Conservation (phyloP, 2,329 filamentous ascomycete species). For the Trichoderma harzianum region DNA sequence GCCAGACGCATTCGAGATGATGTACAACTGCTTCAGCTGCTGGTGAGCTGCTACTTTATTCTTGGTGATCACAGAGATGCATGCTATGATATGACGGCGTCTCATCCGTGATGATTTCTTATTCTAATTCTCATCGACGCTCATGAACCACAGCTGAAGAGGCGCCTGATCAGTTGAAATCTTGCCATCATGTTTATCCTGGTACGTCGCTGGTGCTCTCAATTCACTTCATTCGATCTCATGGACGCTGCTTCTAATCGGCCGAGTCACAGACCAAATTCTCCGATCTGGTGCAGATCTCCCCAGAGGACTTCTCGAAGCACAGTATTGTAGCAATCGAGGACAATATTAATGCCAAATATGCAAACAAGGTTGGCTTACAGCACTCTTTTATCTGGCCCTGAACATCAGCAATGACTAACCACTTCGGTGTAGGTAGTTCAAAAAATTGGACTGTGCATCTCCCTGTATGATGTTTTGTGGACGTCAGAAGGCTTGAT, state of each 20-base stretch:
- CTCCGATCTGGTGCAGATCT: slow-evolving; percentile 90
- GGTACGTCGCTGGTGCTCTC: neutral
- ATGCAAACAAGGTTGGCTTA: slow-evolving; percentile 73
- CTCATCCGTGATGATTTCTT: neutral
- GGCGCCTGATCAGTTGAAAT: neutral
- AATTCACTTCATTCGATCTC: neutral
- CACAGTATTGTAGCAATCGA: slow-evolving; percentile 80
- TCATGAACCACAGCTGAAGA: neutral
- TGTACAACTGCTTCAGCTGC: neutral
- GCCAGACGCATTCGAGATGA: neutral
- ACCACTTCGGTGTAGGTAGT: slow-evolving; percentile 58
- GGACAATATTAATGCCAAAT: slow-evolving; percentile 96
- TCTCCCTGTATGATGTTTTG: slow-evolving; percentile 88
- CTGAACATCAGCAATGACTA: neutral
- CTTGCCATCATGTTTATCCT: slow-evolving; percentile 16
- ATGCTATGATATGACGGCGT: neutral
- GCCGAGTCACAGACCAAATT: slow-evolving; percentile 69
- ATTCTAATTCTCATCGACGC: neutral
- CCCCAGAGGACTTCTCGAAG: slow-evolving; percentile 83
- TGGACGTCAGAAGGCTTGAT: slow-evolving; percentile 91
- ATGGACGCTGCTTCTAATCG: neutral
- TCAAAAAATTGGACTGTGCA: slow-evolving; percentile 88
- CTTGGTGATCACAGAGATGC: neutral
- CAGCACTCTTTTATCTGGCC: neutral
- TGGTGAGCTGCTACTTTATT: neutral